Evolutionary conservation across 345 rosid genomes (phyloP).

Genomic region (Eucalyptus curtisii): DNA sequence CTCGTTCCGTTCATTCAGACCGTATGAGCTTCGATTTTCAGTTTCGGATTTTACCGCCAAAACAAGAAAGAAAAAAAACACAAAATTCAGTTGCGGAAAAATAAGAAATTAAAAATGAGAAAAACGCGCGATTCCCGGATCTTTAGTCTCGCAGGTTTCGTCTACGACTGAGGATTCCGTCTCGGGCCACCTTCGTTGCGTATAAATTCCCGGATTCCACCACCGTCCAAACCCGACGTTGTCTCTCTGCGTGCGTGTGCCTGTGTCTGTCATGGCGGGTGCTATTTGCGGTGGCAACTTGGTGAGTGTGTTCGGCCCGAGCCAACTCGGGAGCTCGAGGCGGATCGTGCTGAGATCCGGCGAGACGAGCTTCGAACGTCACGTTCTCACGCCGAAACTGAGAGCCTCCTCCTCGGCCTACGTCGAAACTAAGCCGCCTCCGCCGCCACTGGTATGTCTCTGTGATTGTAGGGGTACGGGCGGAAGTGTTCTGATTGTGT

Average conservation of each 20-base stretch:
- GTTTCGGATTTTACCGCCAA: not conserved
- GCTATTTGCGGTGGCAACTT: not conserved
- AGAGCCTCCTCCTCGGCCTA: conserved; percentile 35
- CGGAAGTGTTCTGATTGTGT: not conserved
- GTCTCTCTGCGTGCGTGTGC: not conserved
- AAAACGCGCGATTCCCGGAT: not conserved
- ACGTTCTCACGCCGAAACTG: not conserved
- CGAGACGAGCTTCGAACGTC: not conserved
- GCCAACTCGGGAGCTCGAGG: not conserved
- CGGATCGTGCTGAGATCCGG: not conserved
- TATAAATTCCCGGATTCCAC: not conserved
- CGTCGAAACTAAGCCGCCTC: conserved; percentile 20
- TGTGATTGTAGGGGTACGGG: not conserved
- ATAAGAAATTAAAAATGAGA: not conserved
- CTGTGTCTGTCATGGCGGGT: not conserved
- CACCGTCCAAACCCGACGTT: not conserved
- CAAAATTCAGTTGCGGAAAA: accelerated
- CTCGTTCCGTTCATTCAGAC: not conserved
- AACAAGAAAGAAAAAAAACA: not conserved
- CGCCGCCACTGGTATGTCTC: not conserved
- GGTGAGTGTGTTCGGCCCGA: not conserved
- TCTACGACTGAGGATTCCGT: not conserved
- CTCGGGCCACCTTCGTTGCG: not conserved
- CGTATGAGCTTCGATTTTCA: not conserved
- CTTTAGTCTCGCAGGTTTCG: not conserved